Percentiles rank a stretch among this genome's conserved stretches.
Evolutionary conservation across 2,329 filamentous ascomycete genomes (phyloP).

Genomic region (Penicillium sp.): DNA sequence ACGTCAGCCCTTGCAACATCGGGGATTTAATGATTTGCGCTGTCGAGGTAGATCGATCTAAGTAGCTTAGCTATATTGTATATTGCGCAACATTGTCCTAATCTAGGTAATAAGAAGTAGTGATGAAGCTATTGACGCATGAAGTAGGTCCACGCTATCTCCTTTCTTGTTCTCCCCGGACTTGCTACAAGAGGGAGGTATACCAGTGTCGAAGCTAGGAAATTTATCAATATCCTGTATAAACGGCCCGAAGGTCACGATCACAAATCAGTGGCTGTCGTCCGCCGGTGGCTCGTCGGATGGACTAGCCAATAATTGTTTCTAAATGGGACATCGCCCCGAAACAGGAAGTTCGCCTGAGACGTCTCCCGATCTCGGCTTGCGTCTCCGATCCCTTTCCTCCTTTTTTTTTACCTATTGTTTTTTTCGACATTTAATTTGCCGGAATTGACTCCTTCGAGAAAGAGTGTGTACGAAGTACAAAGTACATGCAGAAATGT

Average conservation of each 20-base stretch:
- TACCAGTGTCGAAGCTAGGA: not conserved
- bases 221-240: not conserved
- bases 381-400: constrained; percentile 13
- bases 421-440: not conserved
- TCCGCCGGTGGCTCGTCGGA: constrained; percentile 1
- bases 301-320: constrained; percentile 14
- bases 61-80: not conserved
- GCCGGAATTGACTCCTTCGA: not conserved
- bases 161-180: not conserved
- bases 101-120: not conserved
- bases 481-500: not conserved
- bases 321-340: not conserved
- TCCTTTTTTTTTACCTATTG: not conserved
- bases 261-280: constrained; percentile 5
- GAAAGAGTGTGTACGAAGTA: not conserved
- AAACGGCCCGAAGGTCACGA: not conserved
- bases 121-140: not conserved
- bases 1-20: not conserved
- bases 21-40: not conserved
- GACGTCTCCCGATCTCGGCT: constrained; percentile 25
- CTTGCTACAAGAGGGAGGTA: not conserved
- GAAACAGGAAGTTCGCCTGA: no score
- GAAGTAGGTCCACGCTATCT: not conserved
- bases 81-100: not conserved
- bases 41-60: not conserved